Conservation (phyloP, 164 flowering plant genomes). For the Malania oleifera region DNA sequence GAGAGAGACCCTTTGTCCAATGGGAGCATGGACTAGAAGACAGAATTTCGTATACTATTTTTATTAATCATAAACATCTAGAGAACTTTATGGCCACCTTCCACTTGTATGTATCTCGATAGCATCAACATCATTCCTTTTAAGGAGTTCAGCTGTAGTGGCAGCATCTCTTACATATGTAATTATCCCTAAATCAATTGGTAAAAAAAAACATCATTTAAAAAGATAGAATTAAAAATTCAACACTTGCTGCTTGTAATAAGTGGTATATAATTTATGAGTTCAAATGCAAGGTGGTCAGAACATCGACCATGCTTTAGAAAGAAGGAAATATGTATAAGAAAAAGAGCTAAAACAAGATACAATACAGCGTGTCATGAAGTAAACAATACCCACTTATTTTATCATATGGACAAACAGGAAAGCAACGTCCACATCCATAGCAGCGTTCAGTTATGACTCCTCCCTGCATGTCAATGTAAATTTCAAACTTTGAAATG, state of each 20-base stretch:
- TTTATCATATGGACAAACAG: slow-evolving; percentile 79
- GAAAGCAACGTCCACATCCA: slow-evolving; percentile 89
- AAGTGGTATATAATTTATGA: too few relatives aligned
- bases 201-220: background rate
- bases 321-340: background rate
- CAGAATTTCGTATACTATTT: background rate
- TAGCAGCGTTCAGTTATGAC: slow-evolving; percentile 79
- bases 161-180: slow-evolving; percentile 58
- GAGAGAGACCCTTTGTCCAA: too few relatives aligned
- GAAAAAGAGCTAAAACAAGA: background rate
- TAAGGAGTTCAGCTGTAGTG: slow-evolving; percentile 56
- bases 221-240: background rate
- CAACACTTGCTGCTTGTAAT: too few relatives aligned
- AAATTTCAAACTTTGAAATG: background rate
- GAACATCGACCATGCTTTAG: background rate
- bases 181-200: slow-evolving; percentile 34
- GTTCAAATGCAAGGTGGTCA: too few relatives aligned
- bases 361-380: background rate
- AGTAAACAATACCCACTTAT: slow-evolving; percentile 45
- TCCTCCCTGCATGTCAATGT: slow-evolving; percentile 43
- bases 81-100: slow-evolving; percentile 36
- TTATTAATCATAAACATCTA: slow-evolving; percentile 2
- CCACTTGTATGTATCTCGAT: slow-evolving; percentile 82
- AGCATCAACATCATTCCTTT: slow-evolving; percentile 64
- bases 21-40: too few relatives aligned